Percentiles rank a stretch among this genome's conserved stretches.
Conservation (phyloP, 129 eudicot species). For the Escallonia rubra region DNA sequence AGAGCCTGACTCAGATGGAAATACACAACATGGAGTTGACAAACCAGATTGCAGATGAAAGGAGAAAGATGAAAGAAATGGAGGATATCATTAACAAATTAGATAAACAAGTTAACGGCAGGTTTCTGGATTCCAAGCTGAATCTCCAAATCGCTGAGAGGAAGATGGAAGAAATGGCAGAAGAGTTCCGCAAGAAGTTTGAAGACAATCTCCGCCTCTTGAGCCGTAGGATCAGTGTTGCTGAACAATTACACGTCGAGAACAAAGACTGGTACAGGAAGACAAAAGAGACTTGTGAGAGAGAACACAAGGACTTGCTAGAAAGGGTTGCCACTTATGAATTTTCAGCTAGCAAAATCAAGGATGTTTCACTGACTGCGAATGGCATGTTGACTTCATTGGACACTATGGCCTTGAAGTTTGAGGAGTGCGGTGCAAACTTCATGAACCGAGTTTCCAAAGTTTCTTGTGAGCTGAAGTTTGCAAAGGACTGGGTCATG, state of each 20-base stretch:
- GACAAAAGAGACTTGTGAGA: slow-evolving; percentile 39
- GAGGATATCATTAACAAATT: slow-evolving; percentile 30
- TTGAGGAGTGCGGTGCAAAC: slow-evolving; percentile 39
- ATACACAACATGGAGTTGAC: slow-evolving; percentile 36
- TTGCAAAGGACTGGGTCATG: slow-evolving; percentile 55
- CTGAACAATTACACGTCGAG: slow-evolving; percentile 76
- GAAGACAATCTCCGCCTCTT: slow-evolving; percentile 63
- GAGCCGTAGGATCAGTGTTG: slow-evolving; percentile 71
- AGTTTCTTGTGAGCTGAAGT: slow-evolving; percentile 55
- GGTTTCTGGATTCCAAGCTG: slow-evolving; percentile 16
- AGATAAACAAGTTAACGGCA: slow-evolving; percentile 23
- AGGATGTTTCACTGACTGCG: slow-evolving; percentile 33
- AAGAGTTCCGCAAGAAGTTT: slow-evolving; percentile 51
- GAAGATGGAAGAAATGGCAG: slow-evolving; percentile 67
- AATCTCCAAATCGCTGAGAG: slow-evolving; percentile 39
- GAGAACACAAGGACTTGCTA: slow-evolving; percentile 34
- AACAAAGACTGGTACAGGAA: slow-evolving; percentile 50
- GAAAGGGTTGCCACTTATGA: slow-evolving; percentile 8
- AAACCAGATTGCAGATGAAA: slow-evolving; percentile 34
- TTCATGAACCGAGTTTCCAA: slow-evolving; percentile 56
- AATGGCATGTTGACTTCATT: slow-evolving; percentile 31
- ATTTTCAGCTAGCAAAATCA: slow-evolving; percentile 24
- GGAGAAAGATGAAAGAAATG: slow-evolving; percentile 24
- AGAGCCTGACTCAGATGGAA: slow-evolving; percentile 17
- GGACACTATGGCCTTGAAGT: slow-evolving; percentile 36